Evolutionary conservation across 345 rosid species (phyloP).

Genomic region (Populus ilicifolia): DNA sequence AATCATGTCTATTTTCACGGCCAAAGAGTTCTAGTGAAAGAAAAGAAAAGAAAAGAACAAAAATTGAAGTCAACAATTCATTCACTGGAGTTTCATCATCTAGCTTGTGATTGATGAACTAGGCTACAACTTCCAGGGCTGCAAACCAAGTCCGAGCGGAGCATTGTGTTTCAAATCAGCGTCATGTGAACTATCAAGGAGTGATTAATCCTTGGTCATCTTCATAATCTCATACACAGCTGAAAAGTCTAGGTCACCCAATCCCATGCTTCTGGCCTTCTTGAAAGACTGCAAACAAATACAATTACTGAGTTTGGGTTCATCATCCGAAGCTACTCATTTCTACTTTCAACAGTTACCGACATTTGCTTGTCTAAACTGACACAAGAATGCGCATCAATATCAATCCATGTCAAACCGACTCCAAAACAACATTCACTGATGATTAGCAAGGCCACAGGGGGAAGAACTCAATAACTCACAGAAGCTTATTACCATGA

Average conservation of each 20-base stretch:
- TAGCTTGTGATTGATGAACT: background rate
- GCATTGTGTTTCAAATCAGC: too few relatives aligned
- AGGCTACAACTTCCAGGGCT: background rate
- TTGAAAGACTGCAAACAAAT: constrained; percentile 62
- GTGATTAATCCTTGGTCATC: constrained; percentile 28
- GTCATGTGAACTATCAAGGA: background rate
- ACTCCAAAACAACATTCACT: too few relatives aligned
- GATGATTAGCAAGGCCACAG: too few relatives aligned
- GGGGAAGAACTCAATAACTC: too few relatives aligned
- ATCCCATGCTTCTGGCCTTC: constrained; percentile 84
- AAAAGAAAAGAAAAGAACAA: background rate
- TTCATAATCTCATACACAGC: constrained; percentile 75
- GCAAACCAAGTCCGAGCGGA: background rate
- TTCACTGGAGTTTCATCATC: background rate
- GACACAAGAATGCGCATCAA: too few relatives aligned
- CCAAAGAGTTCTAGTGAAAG: background rate
- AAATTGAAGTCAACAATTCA: too few relatives aligned
- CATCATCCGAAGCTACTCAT: background rate
- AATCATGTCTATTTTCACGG: background rate
- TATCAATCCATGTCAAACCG: too few relatives aligned
- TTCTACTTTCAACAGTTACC: too few relatives aligned
- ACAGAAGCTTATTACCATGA: too few relatives aligned
- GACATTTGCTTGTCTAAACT: too few relatives aligned
- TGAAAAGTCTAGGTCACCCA: constrained; percentile 85
- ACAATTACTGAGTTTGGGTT: background rate